These are phyloP conservation scores for Gymnopus androsaceus DNA, from an alignment of 1,284 basidiomycete species.

Conservation along the genomic window DNA sequence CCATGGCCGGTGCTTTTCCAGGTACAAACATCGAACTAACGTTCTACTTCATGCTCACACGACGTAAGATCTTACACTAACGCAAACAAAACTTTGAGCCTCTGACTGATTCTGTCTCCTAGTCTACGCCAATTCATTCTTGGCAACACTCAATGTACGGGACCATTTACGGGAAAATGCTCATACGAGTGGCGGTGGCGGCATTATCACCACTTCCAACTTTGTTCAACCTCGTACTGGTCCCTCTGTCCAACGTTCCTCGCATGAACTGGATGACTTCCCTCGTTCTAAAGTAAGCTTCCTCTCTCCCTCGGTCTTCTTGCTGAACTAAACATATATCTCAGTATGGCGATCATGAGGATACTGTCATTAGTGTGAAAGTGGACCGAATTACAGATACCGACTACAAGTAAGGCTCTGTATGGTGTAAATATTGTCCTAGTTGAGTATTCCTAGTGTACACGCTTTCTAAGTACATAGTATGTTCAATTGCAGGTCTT, in stretches of 20 bases:
- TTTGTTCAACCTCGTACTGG: background rate
- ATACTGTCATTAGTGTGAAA: background rate
- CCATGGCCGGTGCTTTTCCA: slow-evolving; percentile 14
- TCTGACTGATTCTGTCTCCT: background rate
- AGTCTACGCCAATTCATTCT: slow-evolving; percentile 15
- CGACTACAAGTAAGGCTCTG: background rate
- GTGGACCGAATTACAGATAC: background rate
- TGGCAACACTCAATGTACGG: slow-evolving; percentile 15
- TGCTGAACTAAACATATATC: no score
- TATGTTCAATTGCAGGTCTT: no score
- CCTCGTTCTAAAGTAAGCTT: no score
- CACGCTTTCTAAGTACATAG: no score
- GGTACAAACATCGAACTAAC: slow-evolving; percentile 9
- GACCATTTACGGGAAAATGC: slow-evolving; percentile 9
- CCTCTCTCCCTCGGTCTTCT: background rate
- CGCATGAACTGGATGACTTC: slow-evolving; percentile 9
- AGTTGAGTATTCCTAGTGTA: no score
- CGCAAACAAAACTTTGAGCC: background rate
- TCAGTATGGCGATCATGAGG: no score
- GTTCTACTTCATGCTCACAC: slow-evolving; percentile 14
- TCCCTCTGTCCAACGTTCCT: no score
- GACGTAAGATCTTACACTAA: slow-evolving; percentile 4
- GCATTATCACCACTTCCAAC: slow-evolving; percentile 9
- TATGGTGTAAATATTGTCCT: no score
- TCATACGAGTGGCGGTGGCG: background rate